Evolutionary conservation across 1,139 yeast species (phyloP).

Genomic region (Eremothecium sinecaudum): DNA sequence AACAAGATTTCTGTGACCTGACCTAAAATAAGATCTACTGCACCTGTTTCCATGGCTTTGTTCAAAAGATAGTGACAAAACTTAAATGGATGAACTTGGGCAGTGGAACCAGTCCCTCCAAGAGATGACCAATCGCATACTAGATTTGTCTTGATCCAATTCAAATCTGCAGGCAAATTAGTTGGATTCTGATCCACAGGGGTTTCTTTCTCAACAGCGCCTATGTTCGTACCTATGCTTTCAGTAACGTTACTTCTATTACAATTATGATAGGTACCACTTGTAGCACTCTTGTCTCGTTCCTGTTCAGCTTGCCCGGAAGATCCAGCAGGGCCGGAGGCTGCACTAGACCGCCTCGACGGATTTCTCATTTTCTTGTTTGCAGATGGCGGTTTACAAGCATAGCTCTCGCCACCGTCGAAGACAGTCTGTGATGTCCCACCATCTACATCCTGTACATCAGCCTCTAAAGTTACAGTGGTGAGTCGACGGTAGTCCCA

Average conservation of each 20-base stretch:
- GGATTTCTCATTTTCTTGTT: slow-evolving; percentile 11
- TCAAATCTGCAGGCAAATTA: slow-evolving; percentile 61
- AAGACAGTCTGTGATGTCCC: slow-evolving; percentile 1
- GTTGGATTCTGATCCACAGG: too few relatives aligned
- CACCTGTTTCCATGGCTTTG: slow-evolving; percentile 74
- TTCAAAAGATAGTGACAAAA: slow-evolving; percentile 74
- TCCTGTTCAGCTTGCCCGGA: slow-evolving; percentile 8
- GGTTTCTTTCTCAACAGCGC: too few relatives aligned
- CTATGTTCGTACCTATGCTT: slow-evolving; percentile 46
- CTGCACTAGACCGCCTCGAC: slow-evolving; percentile 12
- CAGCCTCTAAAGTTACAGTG: slow-evolving; percentile 83
- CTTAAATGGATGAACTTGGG: slow-evolving; percentile 93
- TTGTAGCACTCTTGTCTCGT: slow-evolving; percentile 7
- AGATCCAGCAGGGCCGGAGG: not conserved
- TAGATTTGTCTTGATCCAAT: slow-evolving; percentile 67
- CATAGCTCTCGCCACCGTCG: slow-evolving; percentile 2
- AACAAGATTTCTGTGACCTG: slow-evolving; percentile 63
- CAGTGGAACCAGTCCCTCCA: slow-evolving; percentile 84
- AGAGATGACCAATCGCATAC: slow-evolving; percentile 69
- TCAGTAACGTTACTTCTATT: slow-evolving; percentile 41
- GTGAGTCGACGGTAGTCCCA: slow-evolving; percentile 93
- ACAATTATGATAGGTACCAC: slow-evolving; percentile 4
- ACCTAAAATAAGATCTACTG: slow-evolving; percentile 78
- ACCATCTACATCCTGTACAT: slow-evolving; percentile 37
- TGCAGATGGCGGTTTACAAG: not conserved